Percentiles rank a stretch among this genome's conserved stretches.
phyloP scores from a whole-genome alignment of 106 monocot genomes.

The Vanilla planifolia region DNA sequence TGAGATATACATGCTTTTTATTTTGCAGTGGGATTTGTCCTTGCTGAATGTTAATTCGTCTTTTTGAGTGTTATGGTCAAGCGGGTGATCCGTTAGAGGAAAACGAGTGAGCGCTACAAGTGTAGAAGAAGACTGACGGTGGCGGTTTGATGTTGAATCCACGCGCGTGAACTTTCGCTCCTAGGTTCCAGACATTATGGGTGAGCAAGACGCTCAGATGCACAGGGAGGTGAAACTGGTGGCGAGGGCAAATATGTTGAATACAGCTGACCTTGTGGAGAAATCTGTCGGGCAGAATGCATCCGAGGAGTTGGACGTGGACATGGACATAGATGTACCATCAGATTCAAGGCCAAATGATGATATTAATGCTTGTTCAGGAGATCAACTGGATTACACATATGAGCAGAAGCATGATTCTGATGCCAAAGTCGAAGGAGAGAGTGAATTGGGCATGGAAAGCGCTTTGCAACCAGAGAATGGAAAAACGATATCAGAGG shows the following conservation, averaged over 20 bases:
- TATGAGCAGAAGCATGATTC: conserved; percentile 9
- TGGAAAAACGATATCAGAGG: conserved; percentile 5
- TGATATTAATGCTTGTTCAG: not conserved
- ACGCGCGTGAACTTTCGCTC: not conserved
- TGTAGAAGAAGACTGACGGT: not conserved
- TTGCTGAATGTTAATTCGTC: too few relatives aligned
- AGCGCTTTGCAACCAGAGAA: conserved; percentile 4
- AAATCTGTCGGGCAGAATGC: not conserved
- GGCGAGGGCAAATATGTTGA: not conserved
- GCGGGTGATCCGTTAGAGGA: conserved; percentile 2
- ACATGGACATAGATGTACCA: not conserved
- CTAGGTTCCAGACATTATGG: not conserved
- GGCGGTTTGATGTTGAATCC: not conserved
- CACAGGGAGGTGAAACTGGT: too few relatives aligned
- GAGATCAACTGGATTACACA: not conserved
- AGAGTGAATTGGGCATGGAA: conserved; percentile 8
- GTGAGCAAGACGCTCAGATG: not conserved
- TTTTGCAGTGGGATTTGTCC: too few relatives aligned
- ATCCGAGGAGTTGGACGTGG: not conserved
- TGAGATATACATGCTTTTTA: too few relatives aligned
- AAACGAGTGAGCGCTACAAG: not conserved
- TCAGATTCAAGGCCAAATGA: not conserved
- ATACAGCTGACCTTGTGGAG: not conserved
- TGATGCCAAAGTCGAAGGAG: conserved; percentile 10
- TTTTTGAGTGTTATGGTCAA: too few relatives aligned